Evolutionary conservation across 1,284 basidiomycete genomes (phyloP), one percentile per base, ranked within the genome.

Genomic region (Fomitopsis palustris): DNA sequence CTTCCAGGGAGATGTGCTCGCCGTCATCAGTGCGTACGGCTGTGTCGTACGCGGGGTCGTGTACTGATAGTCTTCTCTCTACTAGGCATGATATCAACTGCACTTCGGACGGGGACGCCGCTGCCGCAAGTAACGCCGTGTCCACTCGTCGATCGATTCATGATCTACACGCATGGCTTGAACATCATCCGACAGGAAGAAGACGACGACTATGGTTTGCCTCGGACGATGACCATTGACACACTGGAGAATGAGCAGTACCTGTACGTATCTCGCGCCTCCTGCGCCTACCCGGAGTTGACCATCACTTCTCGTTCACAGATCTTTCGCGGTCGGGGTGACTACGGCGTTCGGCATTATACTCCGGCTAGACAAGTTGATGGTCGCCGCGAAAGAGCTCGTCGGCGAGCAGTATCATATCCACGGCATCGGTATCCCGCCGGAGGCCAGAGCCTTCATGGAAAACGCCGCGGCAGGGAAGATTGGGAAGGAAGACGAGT

Each of bases 41-140:
- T 17, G 21, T 25, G 3, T 29, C 14, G 19, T 16, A 23, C 19
- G 7, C 54, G 25, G 8, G 27, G 39, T 12, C 19, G 31, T 38
- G 9, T 54, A 29, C 33, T 54, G 55, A 61, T 45, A 37, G 35
- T 37, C 2, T 60, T 67, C 31, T 38, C 53, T 21, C 10, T n/a
- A 47, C 25, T 58, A 91, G 83, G 81, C 55, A 79, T 91, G 79
- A 82, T 90, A 43, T 85, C 88, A 0, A 84, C 82, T 0, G 83
- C 92, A 1, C 75, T 96, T 33, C 81, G 87, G n/a, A 88, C 87
- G 0, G 93, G 90, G 4, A 77, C 77, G 14, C 86, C 93, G 0
- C 74, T 96, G 19, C 93, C 93, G 0, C 93, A 96, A 68, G 90
- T 95, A 51, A 94, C 92, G 0, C 91, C 93, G 0, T 90, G 88